Base-by-base conservation (phyloP, 176 grass and related monocot species). In the Carex parvula region DNA sequence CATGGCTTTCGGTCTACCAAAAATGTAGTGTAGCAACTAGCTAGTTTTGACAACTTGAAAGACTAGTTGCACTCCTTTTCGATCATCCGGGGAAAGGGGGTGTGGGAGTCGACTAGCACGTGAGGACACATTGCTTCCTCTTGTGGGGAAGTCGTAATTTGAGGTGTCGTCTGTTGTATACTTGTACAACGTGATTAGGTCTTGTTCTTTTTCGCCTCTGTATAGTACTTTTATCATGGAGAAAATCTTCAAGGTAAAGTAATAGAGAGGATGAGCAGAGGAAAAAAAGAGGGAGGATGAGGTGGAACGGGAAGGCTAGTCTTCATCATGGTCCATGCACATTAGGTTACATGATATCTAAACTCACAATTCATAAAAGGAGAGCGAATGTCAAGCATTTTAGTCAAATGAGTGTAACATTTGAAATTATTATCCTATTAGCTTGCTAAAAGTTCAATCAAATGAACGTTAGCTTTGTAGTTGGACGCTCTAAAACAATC, bases 111-210 rank as follows among this genome's bases (percentile, higher is more conserved):
- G 68, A 71, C 62, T 44, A 75, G 33, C 82, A 84, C 82, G 65
- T 73, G 82, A 84, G 15, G 12, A 70, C 29, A 55, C 66, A 37
- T 73, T 84, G 29, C 82, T 73, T 84, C 65, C 32, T 70, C 13
- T 71, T 39, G 64, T 56, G 64, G 64, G 64, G 74, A 70, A 70
- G 53, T 84, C 68, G 50, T 11, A n/a, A 56, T 66, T 63, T 81
- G 54, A 75, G 29, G 44, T 72, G 82, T 56, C 50, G 24, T 78
- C 52, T 4, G 26, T 74, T 74, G 17, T 71, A 46, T 70, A 12
- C 8, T 16, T 35, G 65, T 71, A 71, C 39, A 72, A 37, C 69
- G 17, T 46, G n/a, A 5, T 5, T 73, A 50, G 70, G 70, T 50
- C 11, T 50, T 20, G 17, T 73, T 73, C 6, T 20, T 73, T 73